A percentile compares a stretch with the other conserved stretches of the same genome.
Conservation (phyloP, 305 asterid genomes). For the Rubia occidens region DNA sequence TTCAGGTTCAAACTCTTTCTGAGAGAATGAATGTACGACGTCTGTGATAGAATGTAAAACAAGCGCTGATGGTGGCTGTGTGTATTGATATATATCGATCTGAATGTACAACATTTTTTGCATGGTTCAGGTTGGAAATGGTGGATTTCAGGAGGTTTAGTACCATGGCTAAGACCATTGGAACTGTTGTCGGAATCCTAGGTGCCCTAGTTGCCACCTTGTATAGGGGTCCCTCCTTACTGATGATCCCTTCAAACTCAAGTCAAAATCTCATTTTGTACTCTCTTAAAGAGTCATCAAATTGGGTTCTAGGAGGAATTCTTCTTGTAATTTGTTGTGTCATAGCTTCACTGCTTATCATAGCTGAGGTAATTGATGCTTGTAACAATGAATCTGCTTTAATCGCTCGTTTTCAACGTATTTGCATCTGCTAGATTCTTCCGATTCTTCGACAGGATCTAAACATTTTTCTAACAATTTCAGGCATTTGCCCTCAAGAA, state of each 20-base stretch:
- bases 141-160: conserved; percentile 44
- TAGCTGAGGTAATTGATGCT: conserved; percentile 51
- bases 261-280: conserved; percentile 12
- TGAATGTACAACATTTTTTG: not conserved
- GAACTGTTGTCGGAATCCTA: conserved; percentile 57
- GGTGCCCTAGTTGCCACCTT: conserved; percentile 78
- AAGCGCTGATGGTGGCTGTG: no score
- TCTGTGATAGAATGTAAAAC: no score
- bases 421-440: no score
- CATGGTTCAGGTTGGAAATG: conserved; percentile 52
- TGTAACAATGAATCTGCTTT: no score
- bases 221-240: conserved; percentile 56
- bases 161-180: conserved; percentile 52
- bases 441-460: not conserved
- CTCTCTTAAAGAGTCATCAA: conserved; percentile 25
- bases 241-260: conserved; percentile 22
- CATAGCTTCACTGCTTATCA: conserved; percentile 44
- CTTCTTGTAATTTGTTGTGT: conserved; percentile 54
- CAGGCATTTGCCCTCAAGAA: conserved; percentile 63
- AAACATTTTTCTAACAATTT: not conserved
- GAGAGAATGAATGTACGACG: no score
- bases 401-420: no score
- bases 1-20: conserved; percentile 37
- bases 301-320: conserved; percentile 57
- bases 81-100: not conserved